Evolutionary conservation across 2,329 filamentous ascomycete species (phyloP).

Genomic region (Verticillium nubilum): DNA sequence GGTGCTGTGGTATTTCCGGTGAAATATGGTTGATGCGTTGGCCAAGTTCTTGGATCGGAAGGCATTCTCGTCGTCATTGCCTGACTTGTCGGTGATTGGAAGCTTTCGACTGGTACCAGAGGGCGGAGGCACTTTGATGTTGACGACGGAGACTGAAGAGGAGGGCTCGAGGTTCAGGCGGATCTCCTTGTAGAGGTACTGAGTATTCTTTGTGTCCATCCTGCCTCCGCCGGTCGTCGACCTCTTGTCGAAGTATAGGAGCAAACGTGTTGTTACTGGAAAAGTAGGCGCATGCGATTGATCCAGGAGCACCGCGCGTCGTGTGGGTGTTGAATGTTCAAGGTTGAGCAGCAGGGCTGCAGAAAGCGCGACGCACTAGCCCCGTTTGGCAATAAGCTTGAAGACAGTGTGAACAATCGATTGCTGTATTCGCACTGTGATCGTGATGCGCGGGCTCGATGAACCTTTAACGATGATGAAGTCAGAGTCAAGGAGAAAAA

Average conservation of each 20-base stretch:
- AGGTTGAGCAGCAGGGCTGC: neutral
- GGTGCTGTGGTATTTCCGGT: constrained; percentile 67
- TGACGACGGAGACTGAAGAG: constrained; percentile 62
- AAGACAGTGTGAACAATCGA: neutral
- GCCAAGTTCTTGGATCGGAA: constrained; percentile 73
- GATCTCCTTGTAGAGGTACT: constrained; percentile 79
- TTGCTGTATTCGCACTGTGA: neutral
- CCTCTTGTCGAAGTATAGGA: neutral
- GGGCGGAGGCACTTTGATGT: constrained; percentile 60
- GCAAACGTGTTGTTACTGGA: neutral
- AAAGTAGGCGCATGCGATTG: constrained; percentile 6
- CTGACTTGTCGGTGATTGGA: constrained; percentile 23
- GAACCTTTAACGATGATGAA: too few relatives aligned
- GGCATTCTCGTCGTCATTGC: constrained; percentile 62
- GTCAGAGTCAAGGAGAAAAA: too few relatives aligned
- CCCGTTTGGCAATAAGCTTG: constrained; percentile 14
- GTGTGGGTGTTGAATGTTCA: constrained; percentile 13
- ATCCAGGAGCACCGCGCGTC: constrained; percentile 5
- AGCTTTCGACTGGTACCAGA: constrained; percentile 33
- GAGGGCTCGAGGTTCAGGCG: constrained; percentile 75
- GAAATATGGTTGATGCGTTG: constrained; percentile 75
- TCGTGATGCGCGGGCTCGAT: too few relatives aligned
- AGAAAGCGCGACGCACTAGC: constrained; percentile 10
- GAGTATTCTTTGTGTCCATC: constrained; percentile 59
- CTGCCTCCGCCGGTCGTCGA: constrained; percentile 51